phyloP scores from a whole-genome alignment of 495 filamentous ascomycete genomes.

The Melanomma pulvis-pyrius region DNA sequence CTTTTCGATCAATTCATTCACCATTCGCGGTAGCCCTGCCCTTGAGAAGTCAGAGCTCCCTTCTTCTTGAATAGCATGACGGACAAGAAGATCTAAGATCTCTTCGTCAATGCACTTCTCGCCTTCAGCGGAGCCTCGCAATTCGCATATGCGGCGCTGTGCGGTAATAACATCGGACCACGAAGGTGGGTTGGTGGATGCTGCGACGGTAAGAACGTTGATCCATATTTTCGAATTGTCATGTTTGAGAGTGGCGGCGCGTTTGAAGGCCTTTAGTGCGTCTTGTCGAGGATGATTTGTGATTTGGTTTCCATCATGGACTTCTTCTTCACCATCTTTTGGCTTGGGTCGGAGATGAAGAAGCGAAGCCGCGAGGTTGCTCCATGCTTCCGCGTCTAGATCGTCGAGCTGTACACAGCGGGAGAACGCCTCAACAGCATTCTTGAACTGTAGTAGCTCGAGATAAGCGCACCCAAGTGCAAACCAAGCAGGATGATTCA shows the following conservation, averaged over 20 bases:
- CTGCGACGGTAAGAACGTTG: slow-evolving; percentile 84
- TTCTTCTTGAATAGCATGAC: slow-evolving; percentile 58
- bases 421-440: slow-evolving; percentile 84
- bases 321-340: slow-evolving; percentile 33
- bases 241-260: slow-evolving; percentile 76
- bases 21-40: slow-evolving; percentile 52
- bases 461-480: slow-evolving; percentile 86
- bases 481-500: slow-evolving; percentile 84
- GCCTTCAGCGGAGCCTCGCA: slow-evolving; percentile 66
- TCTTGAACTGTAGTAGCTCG: slow-evolving; percentile 70
- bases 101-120: slow-evolving; percentile 78
- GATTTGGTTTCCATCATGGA: slow-evolving; percentile 39
- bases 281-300: slow-evolving; percentile 59
- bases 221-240: slow-evolving; percentile 92
- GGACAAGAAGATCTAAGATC: slow-evolving; percentile 69
- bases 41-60: slow-evolving; percentile 34
- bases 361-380: slow-evolving; percentile 86
- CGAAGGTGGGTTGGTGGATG: slow-evolving; percentile 72
- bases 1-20: slow-evolving; percentile 73
- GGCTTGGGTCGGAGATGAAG: slow-evolving; percentile 45
- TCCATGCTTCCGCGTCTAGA: slow-evolving; percentile 89
- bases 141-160: slow-evolving; percentile 70
- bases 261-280: slow-evolving; percentile 80
- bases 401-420: slow-evolving; percentile 80
- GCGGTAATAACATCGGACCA: slow-evolving; percentile 74